These are phyloP conservation scores for Candida manassasensis DNA, from an alignment of 805 yeast genomes.

Conservation along the genomic window DNA sequence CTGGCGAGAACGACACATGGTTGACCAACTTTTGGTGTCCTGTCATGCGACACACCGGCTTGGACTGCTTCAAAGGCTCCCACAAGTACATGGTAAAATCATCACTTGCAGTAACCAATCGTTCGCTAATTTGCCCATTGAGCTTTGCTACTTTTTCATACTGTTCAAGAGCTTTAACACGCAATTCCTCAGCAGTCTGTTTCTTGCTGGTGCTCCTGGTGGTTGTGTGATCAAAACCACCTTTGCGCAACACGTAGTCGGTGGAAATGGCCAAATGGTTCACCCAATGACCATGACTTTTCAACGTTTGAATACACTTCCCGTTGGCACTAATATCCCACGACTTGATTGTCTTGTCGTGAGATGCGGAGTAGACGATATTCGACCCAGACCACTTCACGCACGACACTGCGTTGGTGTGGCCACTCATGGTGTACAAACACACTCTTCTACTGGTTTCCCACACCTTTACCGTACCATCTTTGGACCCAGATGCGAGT, in stretches of 20 bases:
- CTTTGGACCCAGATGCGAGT: slow-evolving; percentile 85
- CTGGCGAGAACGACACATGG: slow-evolving; percentile 94
- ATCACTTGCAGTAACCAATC: slow-evolving; percentile 92
- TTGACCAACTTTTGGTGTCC: slow-evolving; percentile 97
- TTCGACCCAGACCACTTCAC: slow-evolving; percentile 97
- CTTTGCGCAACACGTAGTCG: slow-evolving; percentile 80
- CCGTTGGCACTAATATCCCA: slow-evolving; percentile 83
- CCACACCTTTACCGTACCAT: slow-evolving; percentile 87
- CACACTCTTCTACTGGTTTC: slow-evolving; percentile 69
- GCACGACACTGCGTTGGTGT: slow-evolving; percentile 83
- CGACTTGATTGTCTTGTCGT: slow-evolving; percentile 87
- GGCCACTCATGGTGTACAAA: slow-evolving; percentile 75
- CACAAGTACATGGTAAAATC: slow-evolving; percentile 97
- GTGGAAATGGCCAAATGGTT: slow-evolving; percentile 90
- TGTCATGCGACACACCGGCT: slow-evolving; percentile 90
- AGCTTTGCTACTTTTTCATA: slow-evolving; percentile 60
- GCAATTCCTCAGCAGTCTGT: slow-evolving; percentile 22
- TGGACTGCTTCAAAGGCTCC: slow-evolving; percentile 79
- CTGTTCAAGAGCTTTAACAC: slow-evolving; percentile 50
- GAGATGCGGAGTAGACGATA: slow-evolving; percentile 81
- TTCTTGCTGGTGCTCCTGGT: slow-evolving; percentile 34
- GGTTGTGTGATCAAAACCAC: slow-evolving; percentile 75
- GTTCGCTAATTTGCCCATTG: slow-evolving; percentile 57
- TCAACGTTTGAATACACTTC: slow-evolving; percentile 68
- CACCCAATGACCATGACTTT: slow-evolving; percentile 97